Percentiles rank a stretch among this genome's conserved stretches.
Conservation (phyloP, 805 yeast species). For the Saturnispora sanitii region DNA sequence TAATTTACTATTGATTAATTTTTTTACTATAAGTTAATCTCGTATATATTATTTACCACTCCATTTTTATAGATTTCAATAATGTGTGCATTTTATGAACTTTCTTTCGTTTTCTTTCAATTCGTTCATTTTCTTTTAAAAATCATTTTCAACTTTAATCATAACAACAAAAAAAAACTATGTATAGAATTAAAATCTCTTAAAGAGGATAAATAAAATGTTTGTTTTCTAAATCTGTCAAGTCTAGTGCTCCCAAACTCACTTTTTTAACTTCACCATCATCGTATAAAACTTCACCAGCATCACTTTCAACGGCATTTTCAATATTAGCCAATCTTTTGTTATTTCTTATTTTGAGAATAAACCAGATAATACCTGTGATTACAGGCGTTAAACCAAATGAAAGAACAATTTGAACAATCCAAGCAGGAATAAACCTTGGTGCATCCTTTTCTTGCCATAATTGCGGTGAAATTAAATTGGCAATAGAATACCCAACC, state of each 20-base stretch:
- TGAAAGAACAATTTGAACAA: constrained; percentile 45
- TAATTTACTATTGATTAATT: no score
- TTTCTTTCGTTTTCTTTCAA: not conserved
- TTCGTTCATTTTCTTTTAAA: no score
- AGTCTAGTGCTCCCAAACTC: constrained; percentile 37
- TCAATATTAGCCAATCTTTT: constrained; percentile 13
- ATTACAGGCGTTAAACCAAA: constrained; percentile 37
- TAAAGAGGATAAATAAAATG: constrained; percentile 41
- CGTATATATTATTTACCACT: no score
- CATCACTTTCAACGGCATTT: constrained; percentile 14
- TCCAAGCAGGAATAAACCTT: constrained; percentile 41
- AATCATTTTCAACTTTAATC: not conserved
- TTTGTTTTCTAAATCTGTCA: constrained; percentile 45
- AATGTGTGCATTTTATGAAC: not conserved
- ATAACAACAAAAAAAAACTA: not conserved
- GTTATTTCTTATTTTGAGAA: constrained; percentile 36
- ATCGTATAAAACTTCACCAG: constrained; percentile 23
- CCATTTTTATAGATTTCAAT: not conserved
- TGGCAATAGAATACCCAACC: constrained; percentile 39
- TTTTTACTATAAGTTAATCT: no score
- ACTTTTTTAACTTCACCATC: constrained; percentile 21
- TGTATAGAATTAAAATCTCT: not conserved
- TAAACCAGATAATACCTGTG: constrained; percentile 34
- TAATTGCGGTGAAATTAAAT: constrained; percentile 46
- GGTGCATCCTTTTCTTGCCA: constrained; percentile 44